Percentiles rank a stretch among this genome's conserved stretches.
Conservation (phyloP, 2,329 filamentous ascomycete genomes). For the Drechslera avenae region DNA sequence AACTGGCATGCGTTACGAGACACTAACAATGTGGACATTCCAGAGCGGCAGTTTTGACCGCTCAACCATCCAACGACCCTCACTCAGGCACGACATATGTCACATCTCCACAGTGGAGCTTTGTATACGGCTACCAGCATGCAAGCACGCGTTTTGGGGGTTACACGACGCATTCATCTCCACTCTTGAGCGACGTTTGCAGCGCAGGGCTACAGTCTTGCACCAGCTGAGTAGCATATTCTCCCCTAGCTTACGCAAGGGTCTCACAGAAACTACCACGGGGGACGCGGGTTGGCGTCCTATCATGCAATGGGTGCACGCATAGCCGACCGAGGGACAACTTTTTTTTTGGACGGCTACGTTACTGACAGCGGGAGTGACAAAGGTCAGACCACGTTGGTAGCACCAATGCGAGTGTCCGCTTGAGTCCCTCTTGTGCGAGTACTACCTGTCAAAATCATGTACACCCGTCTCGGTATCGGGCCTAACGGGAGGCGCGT, state of each 20-base stretch:
- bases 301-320: constrained; percentile 29
- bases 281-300: constrained; percentile 39
- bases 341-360: constrained; percentile 39
- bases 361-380: constrained; percentile 42
- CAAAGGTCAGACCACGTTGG: constrained; percentile 34
- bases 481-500: constrained; percentile 21
- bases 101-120: constrained; percentile 22
- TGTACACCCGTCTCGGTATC: constrained; percentile 27
- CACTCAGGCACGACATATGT: constrained; percentile 15
- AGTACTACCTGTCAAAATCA: constrained; percentile 41
- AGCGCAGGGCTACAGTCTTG: constrained; percentile 40
- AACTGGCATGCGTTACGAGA: neutral
- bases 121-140: constrained; percentile 37
- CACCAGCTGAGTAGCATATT: constrained; percentile 28
- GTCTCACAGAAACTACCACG: constrained; percentile 22
- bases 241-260: constrained; percentile 20
- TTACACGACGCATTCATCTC: constrained; percentile 31
- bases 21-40: constrained; percentile 7
- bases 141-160: constrained; percentile 36
- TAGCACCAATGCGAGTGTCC: constrained; percentile 18
- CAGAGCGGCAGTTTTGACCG: constrained; percentile 3
- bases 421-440: constrained; percentile 21
- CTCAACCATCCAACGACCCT: constrained; percentile 4
- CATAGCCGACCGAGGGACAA: constrained; percentile 33
- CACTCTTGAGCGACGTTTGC: constrained; percentile 37